Percentiles rank a stretch among this genome's conserved stretches.
Conservation (phyloP, 108 stramenopile species). For the Chaetoceros muelleri region DNA sequence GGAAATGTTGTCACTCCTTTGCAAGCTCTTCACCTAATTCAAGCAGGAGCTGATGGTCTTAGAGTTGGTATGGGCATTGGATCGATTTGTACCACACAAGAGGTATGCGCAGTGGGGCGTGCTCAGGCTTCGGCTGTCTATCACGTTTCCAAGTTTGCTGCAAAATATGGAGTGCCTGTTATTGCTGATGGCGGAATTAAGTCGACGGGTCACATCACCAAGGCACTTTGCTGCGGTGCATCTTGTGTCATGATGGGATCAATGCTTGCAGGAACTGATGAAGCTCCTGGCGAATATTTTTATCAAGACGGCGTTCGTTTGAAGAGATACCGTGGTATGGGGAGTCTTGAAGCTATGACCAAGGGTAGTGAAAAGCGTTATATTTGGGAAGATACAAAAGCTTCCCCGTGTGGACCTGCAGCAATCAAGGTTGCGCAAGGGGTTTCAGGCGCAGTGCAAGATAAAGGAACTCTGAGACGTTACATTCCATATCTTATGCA, state of each 20-base stretch:
- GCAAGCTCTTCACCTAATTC: conserved; percentile 95
- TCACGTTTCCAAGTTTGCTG: conserved; percentile 91
- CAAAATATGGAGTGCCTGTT: conserved; percentile 91
- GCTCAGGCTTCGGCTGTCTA: conserved; percentile 98
- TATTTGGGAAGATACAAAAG: conserved; percentile 86
- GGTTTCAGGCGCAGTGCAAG: conserved; percentile 97
- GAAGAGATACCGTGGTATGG: conserved; percentile 99
- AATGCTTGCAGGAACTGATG: conserved; percentile 99
- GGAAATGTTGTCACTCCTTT: conserved; percentile 98
- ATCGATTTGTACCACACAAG: conserved; percentile 99
- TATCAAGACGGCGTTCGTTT: conserved; percentile 99
- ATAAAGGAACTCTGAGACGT: conserved; percentile 93
- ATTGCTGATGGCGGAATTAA: conserved; percentile 99
- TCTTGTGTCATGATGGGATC: conserved; percentile 99
- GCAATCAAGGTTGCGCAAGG: conserved; percentile 99
- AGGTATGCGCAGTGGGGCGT: conserved; percentile 98
- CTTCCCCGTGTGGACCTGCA: conserved; percentile 15
- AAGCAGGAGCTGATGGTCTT: conserved; percentile 98
- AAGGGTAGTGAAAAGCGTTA: conserved; percentile 97
- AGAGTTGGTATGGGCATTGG: conserved; percentile 99
- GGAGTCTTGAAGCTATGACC: conserved; percentile 98
- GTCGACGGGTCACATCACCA: conserved; percentile 96
- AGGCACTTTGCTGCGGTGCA: conserved; percentile 97
- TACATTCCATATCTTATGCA: conserved; percentile 98
- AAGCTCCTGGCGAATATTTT: conserved; percentile 99